These are phyloP conservation scores for Tremellales sp. DNA, from an alignment of 1,284 basidiomycete genomes.

Conservation along the genomic window DNA sequence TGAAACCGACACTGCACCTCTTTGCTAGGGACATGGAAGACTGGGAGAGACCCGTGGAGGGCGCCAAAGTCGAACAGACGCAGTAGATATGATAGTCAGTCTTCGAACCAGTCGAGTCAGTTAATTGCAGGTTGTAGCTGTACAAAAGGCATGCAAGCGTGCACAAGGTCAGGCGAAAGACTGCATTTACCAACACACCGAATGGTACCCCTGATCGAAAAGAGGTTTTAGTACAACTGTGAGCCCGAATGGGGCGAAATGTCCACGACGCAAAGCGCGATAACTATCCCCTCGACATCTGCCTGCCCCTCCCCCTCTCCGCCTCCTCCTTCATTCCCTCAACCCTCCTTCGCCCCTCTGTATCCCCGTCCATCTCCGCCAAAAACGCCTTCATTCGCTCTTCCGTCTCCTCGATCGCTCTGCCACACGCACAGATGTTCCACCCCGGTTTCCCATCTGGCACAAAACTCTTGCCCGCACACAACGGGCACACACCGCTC, in stretches of 20 bases:
- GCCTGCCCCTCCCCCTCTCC: slow-evolving; percentile 2
- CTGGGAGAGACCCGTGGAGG: slow-evolving; percentile 18
- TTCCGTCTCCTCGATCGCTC: slow-evolving; percentile 25
- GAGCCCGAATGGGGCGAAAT: too few relatives aligned
- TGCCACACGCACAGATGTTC: slow-evolving; percentile 26
- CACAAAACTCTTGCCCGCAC: neutral
- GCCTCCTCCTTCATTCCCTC: neutral
- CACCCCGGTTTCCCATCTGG: slow-evolving; percentile 2
- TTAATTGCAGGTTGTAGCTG: too few relatives aligned
- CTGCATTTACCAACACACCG: too few relatives aligned
- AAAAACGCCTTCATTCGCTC: slow-evolving; percentile 18
- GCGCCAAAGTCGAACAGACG: slow-evolving; percentile 9
- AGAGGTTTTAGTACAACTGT: too few relatives aligned
- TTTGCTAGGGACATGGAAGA: slow-evolving; percentile 20
- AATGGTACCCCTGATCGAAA: too few relatives aligned
- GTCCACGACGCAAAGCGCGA: too few relatives aligned
- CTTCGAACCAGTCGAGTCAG: neutral
- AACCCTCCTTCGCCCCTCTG: slow-evolving; percentile 1
- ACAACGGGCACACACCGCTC: neutral
- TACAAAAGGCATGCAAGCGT: too few relatives aligned
- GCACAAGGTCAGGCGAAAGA: too few relatives aligned
- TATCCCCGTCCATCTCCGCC: slow-evolving; percentile 3
- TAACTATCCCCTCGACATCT: neutral
- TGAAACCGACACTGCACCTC: slow-evolving; percentile 9
- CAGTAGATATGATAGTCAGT: slow-evolving; percentile 2